Base-by-base conservation (phyloP, 371 early-diverging fungal genomes). In the Mucor velutinosus region DNA sequence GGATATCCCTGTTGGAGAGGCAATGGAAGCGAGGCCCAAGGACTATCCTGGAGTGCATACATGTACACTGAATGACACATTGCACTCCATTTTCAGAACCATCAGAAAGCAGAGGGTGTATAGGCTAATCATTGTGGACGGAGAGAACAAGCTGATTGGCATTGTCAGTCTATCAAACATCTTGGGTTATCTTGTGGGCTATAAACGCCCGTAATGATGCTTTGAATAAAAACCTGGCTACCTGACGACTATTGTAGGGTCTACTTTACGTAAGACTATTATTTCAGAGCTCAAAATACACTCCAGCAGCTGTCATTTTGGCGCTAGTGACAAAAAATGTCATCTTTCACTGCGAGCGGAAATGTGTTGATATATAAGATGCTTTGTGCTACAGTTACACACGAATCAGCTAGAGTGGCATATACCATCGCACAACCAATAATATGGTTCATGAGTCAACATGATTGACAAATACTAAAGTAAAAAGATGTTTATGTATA, bases 21-120 rank as follows among this genome's bases (percentile, higher is more conserved):
- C 96, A 14, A 73, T 97, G 66, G 84, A 86, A 35, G 84, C 87
- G 41, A 81, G 97, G 70, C 89, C 94, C 21, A 92, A 92, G 85
- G 94, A 96, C 71, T 97, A 95, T 74, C 90, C 93, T 23, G 97
- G 97, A 1, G 95, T 97, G 7, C 97, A 97, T 72, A 93, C 96
- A 11, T 98, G 99, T 79, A 90, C 89, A 0, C 65, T 88, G 58
- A 86, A 82, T 58, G 97, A 97, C 76, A 95, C 95, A 41, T 85
- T 98, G 19, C 86, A 89, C 35, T 92, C 93, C 0, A 88, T 97
- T 51, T 87, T 98, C 62, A 92, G 93, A 33, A 92, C 92, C 1
- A 94, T 98, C 61, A 86, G 92, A 66, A 88, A 88, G 58, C 89
- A 89, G 29, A 88, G 89, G 23, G 95, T 97, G 3, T 93, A 95